Base-by-base conservation (phyloP, 2,329 filamentous ascomycete species). In the Colletotrichum nymphaeae region DNA sequence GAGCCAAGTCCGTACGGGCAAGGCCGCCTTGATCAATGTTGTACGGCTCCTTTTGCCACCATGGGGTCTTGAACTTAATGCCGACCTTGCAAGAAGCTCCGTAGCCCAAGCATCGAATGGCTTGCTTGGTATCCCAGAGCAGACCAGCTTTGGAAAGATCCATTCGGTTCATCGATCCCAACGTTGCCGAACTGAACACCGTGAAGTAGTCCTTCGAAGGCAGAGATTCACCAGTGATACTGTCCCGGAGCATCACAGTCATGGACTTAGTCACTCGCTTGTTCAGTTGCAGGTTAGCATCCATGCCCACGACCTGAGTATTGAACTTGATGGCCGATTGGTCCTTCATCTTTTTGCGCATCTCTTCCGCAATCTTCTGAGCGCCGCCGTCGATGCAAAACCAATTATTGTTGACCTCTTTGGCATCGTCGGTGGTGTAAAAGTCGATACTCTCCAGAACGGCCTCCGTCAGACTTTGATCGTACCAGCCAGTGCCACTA, bases 61-160 rank as follows among this genome's bases (percentile, higher is more conserved):
- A 83, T 0, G 75, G 69, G 1, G 64, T 57, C 14, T 74, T 78
- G 74, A 85, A 86, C 49, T 81, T 82, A 26, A 83, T 79, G 11
- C 74, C 82, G 8, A 83, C 78, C 63, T 83, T 83, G 59, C 73
- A 74, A 4, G 80, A 76, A 32, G 76, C 69, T 46, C 76, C 79
- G 62, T 83, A 83, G 28, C 74, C 66, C 1, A 83, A 74, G 6
- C 63, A 74, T 1, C 81, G 79, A 19, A 83, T 81, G 2, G 69
- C 67, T 70, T 69, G 64, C 7, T 72, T 57, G 2, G 64, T 63
- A 1, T 63, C 58, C 35, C 65, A 65, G 0, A 49, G 52, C 9
- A 74, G 32, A 1, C 35, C 42, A 1, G 65, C 62, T 0, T 37
- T 69, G 5, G 59, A 74, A 1, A 82, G 74, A 42, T 81, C 76